A percentile compares a stretch with the other conserved stretches of the same genome.
phyloP scores from a whole-genome alignment of 2,329 filamentous ascomycete genomes.

The Venturia pyrina region DNA sequence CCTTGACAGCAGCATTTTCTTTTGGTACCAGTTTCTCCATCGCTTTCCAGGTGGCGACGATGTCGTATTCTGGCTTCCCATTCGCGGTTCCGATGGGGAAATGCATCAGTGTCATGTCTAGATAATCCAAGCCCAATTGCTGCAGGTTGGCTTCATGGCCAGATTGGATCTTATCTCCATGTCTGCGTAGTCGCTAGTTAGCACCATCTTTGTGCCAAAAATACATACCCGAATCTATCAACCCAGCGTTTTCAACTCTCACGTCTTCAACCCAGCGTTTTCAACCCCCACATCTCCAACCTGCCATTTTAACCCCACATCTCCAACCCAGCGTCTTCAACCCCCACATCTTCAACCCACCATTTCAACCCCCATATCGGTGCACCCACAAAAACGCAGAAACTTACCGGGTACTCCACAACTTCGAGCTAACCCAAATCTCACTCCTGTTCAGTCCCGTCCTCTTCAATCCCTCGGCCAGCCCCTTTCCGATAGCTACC shows the following conservation, averaged over 20 bases:
- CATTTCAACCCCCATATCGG: too few species aligned
- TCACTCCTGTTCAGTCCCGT: conserved; percentile 24
- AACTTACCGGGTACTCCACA: conserved; percentile 27
- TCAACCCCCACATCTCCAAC: too few species aligned
- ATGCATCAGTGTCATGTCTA: conserved; percentile 32
- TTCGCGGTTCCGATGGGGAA: conserved; percentile 21
- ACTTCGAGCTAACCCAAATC: conserved; percentile 30
- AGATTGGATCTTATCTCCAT: neutral
- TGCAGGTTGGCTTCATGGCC: conserved; percentile 25
- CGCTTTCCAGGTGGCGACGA: conserved; percentile 5
- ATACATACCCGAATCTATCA: neutral
- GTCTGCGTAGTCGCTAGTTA: neutral
- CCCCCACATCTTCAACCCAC: too few species aligned
- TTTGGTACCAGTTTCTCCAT: conserved; percentile 10
- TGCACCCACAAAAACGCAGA: too few species aligned
- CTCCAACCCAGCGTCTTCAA: too few species aligned
- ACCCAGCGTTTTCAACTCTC: too few species aligned
- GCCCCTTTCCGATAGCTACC: conserved; percentile 32
- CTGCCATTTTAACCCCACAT: too few species aligned
- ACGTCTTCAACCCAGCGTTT: too few species aligned
- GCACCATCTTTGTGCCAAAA: neutral
- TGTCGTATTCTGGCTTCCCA: conserved; percentile 3
- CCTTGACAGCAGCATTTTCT: neutral
- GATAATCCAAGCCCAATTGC: conserved; percentile 28
- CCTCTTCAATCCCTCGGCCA: conserved; percentile 25